These are phyloP conservation scores for Psilocybe mexicana DNA, from an alignment of 1,284 basidiomycete species.

Conservation along the genomic window DNA sequence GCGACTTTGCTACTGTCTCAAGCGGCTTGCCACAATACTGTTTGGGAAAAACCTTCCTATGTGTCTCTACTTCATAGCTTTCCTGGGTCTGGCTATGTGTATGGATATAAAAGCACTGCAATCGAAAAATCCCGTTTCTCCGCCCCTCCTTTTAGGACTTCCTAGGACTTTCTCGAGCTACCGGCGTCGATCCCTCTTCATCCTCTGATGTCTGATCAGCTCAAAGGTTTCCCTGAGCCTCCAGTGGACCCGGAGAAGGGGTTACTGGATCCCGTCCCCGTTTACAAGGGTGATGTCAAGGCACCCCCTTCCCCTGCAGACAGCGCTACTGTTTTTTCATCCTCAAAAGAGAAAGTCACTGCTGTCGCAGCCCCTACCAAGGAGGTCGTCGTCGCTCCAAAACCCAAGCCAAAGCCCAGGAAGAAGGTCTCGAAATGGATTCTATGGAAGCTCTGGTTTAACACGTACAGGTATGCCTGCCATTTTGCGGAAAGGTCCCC, in stretches of 20 bases:
- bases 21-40: conserved; percentile 22
- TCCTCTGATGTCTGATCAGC: conserved; percentile 37
- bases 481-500: not conserved
- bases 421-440: conserved; percentile 56
- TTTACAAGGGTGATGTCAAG: conserved; percentile 28
- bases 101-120: conserved; percentile 20
- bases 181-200: conserved; percentile 17
- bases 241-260: conserved; percentile 60
- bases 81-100: conserved; percentile 13
- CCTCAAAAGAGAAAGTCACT: conserved; percentile 30
- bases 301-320: conserved; percentile 22
- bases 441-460: conserved; percentile 64
- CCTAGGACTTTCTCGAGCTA: conserved; percentile 15
- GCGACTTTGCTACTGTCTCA: conserved; percentile 29
- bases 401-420: conserved; percentile 36
- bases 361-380: conserved; percentile 39
- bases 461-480: conserved; percentile 57
- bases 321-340: conserved; percentile 28
- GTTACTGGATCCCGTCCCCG: conserved; percentile 41
- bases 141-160: conserved; percentile 24
- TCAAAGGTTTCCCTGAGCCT: conserved; percentile 36
- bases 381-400: conserved; percentile 27
- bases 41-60: conserved; percentile 27
- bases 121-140: conserved; percentile 20
- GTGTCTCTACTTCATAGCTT: conserved; percentile 19